Conservation (phyloP, 75 land plant species). For the Pinus albicaulis region DNA sequence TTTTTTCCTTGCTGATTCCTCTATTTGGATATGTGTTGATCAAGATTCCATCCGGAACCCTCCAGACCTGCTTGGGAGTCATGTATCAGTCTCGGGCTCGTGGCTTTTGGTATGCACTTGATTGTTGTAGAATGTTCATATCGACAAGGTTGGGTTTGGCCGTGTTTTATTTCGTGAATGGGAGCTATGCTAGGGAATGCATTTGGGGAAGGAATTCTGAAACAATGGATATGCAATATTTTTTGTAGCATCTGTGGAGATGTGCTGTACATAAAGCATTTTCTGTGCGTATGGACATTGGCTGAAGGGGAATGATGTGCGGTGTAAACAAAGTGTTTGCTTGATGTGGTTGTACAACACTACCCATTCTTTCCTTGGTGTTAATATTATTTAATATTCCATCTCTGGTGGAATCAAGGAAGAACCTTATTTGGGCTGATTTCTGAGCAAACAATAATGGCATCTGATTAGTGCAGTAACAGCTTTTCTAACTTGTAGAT, state of each 20-base stretch:
- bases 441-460: background rate
- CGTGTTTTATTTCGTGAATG: background rate
- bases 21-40: background rate
- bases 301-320: background rate
- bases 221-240: background rate
- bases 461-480: background rate
- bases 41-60: background rate
- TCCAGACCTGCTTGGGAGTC: background rate
- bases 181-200: slow-evolving; percentile 8
- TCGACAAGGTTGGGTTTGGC: slow-evolving; percentile 5
- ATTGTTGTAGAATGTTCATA: slow-evolving; percentile 3
- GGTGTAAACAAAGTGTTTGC: background rate
- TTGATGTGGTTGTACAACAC: background rate
- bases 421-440: slow-evolving; percentile 1
- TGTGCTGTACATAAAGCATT: background rate
- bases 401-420: slow-evolving; percentile 1
- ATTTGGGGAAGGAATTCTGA: background rate
- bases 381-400: slow-evolving; percentile 2
- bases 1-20: slow-evolving; percentile 2
- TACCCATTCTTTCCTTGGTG: background rate
- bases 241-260: slow-evolving; percentile 8
- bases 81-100: background rate
- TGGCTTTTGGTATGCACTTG: slow-evolving; percentile 5
- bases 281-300: background rate
- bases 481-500: background rate